Base-by-base conservation (phyloP, 331 rosid species). In the Pyrus hybrid region DNA sequence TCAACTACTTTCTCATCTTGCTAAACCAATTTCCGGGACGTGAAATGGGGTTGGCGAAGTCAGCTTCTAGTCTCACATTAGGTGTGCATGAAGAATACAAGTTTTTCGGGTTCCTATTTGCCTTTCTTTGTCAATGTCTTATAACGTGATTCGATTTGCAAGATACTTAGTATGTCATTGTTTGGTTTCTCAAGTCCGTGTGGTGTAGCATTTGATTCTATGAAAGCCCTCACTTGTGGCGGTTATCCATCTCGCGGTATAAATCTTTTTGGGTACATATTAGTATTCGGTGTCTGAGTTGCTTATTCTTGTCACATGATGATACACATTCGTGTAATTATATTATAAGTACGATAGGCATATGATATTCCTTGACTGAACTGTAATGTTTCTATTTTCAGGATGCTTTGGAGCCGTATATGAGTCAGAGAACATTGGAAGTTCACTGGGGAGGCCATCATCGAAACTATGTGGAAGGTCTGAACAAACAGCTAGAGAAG, bases 401-500 rank as follows among this genome's bases (percentile, higher is more conserved):
- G 71, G 71, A 67, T 35, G 71, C 53, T 35, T 67, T 67, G 71
- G 96, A 94, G 77, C 99, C 97, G 4, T 86, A 89, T 78, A 88
- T 94, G 71, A 67, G 71, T 67, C 71, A 12, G 30, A 67, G 20
- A 47, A 67, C 71, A 69, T 84, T 94, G 69, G 97, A 88, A 51
- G 68, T 81, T 63, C 99, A 94, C n/a, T 94, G 99, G 99, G 97
- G 96, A 66, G 85, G 83, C 62, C 93, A 89, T 80, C 97, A 94
- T 83, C 86, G 67, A 73, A 88, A 77, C 78, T 90, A 88, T 53
- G 71, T 92, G 33, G 97, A 90, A 81, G 84, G 83, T 57, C 86
- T 94, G 81, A 92, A 94, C 81, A 81, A 85, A 70, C 99, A 94
- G 68, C 86, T 94, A 75, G 88, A 76, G 87, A 93, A 90, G 86